Evolutionary conservation across 1,284 basidiomycete genomes (phyloP).

Genomic region (Ustilago nuda): DNA sequence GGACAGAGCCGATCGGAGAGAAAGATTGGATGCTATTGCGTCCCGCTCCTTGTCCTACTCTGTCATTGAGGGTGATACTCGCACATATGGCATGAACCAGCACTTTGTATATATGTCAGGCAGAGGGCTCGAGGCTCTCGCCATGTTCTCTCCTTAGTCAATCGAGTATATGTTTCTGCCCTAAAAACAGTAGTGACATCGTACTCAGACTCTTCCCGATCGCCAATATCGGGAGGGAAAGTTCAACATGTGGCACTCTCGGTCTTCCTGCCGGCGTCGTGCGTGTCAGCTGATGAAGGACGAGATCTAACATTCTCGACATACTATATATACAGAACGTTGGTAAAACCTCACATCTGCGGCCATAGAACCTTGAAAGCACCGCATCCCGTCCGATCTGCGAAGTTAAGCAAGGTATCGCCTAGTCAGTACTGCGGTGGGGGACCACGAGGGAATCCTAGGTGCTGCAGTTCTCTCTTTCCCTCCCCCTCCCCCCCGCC

Average conservation of each 20-base stretch:
- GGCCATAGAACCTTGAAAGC: slow-evolving; percentile 83
- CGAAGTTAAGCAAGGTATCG: slow-evolving; percentile 82
- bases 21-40: too few relatives aligned
- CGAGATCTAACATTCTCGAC: neutral
- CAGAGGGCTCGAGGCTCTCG: too few relatives aligned
- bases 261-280: slow-evolving; percentile 16
- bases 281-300: slow-evolving; percentile 10
- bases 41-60: too few relatives aligned
- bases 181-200: too few relatives aligned
- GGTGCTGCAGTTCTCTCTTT: slow-evolving; percentile 78
- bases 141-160: too few relatives aligned
- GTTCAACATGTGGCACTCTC: neutral
- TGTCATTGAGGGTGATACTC: too few relatives aligned
- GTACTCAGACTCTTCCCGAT: too few relatives aligned
- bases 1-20: too few relatives aligned
- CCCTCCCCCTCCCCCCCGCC: neutral
- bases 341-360: slow-evolving; percentile 71
- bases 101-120: too few relatives aligned
- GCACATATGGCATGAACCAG: too few relatives aligned
- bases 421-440: slow-evolving; percentile 85
- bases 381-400: slow-evolving; percentile 84
- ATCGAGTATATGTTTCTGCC: too few relatives aligned
- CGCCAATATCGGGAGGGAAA: too few relatives aligned
- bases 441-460: slow-evolving; percentile 85
- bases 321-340: neutral